Evolutionary conservation across 106 monocot species (phyloP), one percentile per base, ranked within the genome.

Genomic region (Chionographis japonica): DNA sequence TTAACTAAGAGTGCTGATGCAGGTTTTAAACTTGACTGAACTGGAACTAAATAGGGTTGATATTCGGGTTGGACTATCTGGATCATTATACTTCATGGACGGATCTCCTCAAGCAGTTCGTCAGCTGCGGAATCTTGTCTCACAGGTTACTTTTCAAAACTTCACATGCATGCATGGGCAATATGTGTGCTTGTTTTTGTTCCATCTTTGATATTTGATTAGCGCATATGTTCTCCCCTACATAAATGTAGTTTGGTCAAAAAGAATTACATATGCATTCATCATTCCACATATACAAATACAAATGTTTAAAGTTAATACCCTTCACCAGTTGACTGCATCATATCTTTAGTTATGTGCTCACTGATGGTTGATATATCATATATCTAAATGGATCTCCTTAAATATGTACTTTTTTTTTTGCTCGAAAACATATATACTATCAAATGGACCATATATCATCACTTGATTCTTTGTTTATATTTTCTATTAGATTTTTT

Each of bases 21-120:
- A 97, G 95, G 82, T 97, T 61, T 66, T 97, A 67, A 97, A 97
- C 80, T 92, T 97, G 80, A 97, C 95, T 19, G 95, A 97, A 67
- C 76, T 92, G 53, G 95, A 92, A 66, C 92, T 97, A 49, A 89
- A 97, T 69, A 82, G 95, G 78, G 95, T 92, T 37, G 95, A 97
- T 76, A 83, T 97, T 40, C 81, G 91, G 49, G 92, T 97, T 65
- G 95, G 95, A 27, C 66, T 92, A 15, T 82, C 95, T 60, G 95
- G 95, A 42, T 86, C 95, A 71, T 61, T 97, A 8, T 87, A 89
- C 69, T 85, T 84, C 56, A 97, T 97, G 95, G 95, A 97, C 74
- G 92, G 84, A 62, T 92, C 84, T 77, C 81, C 86, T 41, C 95
- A 88, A 77, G 84, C 89, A 53, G 84, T 92, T 16, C 71, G 95